phyloP scores from a whole-genome alignment of 257 asterid genomes.

The Fraxinus pennsylvanica region DNA sequence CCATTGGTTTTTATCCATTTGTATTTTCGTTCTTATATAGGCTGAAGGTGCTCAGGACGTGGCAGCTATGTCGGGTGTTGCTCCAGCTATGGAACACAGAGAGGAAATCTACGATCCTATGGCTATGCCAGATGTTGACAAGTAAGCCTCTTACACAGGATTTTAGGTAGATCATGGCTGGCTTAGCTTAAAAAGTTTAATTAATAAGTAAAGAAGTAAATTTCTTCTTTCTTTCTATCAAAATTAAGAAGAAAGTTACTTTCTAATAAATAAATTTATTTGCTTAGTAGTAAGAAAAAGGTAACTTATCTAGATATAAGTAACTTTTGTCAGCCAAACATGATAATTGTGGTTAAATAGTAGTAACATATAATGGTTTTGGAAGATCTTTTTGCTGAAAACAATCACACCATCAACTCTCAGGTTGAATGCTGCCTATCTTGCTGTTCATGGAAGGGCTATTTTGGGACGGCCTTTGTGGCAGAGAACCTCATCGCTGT shows the following conservation, averaged over 20 bases:
- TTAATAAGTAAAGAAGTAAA: neutral
- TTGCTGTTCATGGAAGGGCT: conserved; percentile 74
- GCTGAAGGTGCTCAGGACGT: conserved; percentile 73
- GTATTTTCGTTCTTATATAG: conserved; percentile 38
- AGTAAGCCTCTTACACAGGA: conserved; percentile 44
- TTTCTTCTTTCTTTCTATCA: neutral
- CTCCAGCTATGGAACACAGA: conserved; percentile 66
- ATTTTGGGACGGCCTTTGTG: conserved; percentile 89
- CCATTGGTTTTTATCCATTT: neutral
- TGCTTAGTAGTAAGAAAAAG: neutral
- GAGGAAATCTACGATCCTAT: conserved; percentile 82
- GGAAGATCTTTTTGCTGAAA: conserved; percentile 1
- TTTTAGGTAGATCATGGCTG: neutral
- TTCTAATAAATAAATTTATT: neutral
- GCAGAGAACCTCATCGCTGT: conserved; percentile 66
- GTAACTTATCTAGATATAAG: neutral
- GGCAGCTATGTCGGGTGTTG: conserved; percentile 54
- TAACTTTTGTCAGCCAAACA: neutral
- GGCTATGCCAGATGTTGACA: conserved; percentile 88
- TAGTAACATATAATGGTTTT: neutral
- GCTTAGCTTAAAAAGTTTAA: neutral
- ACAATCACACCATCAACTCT: neutral
- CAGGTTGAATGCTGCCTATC: conserved; percentile 85
- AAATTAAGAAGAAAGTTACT: neutral
- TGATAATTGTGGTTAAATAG: neutral